These are phyloP conservation scores for Hypoxylon cercidicola DNA, from an alignment of 495 filamentous ascomycete genomes.

Conservation along the genomic window DNA sequence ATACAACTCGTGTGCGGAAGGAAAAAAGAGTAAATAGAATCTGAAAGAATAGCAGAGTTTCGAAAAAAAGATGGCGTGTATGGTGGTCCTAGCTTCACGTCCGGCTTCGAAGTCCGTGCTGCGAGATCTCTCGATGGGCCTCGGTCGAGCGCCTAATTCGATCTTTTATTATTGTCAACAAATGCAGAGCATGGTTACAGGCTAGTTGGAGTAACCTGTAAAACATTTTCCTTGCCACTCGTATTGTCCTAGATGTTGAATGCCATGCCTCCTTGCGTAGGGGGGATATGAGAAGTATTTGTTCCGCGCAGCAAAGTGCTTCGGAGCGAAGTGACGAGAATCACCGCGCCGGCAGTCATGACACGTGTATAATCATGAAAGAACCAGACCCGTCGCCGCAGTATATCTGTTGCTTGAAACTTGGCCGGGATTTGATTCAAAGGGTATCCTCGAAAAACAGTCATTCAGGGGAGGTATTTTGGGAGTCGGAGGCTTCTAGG, in stretches of 20 bases:
- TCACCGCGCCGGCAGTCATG: slow-evolving; percentile 33
- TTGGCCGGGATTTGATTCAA: neutral
- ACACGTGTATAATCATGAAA: slow-evolving; percentile 43
- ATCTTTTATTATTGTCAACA: slow-evolving; percentile 3
- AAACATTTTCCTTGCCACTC: neutral
- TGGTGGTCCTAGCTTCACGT: slow-evolving; percentile 14
- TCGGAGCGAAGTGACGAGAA: slow-evolving; percentile 24
- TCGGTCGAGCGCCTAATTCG: neutral
- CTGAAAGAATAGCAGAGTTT: slow-evolving; percentile 25
- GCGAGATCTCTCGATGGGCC: slow-evolving; percentile 4
- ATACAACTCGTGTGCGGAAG: slow-evolving; percentile 36
- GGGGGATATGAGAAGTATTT: slow-evolving; percentile 9
- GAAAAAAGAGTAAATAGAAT: slow-evolving; percentile 23
- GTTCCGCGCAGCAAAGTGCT: slow-evolving; percentile 5
- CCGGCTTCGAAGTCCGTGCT: slow-evolving; percentile 21
- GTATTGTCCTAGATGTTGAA: slow-evolving; percentile 6
- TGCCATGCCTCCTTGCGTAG: neutral
- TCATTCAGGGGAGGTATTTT: slow-evolving; percentile 33
- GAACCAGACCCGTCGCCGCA: slow-evolving; percentile 30
- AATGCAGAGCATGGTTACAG: neutral
- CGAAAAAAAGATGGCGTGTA: slow-evolving; percentile 31
- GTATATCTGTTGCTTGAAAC: slow-evolving; percentile 15
- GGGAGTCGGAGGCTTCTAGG: slow-evolving; percentile 54
- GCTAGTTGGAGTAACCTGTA: slow-evolving; percentile 8
- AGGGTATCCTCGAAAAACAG: neutral